Percentiles rank a stretch among this genome's conserved stretches.
Conservation (phyloP, 306 rosid genomes). For the Herpetospermum pedunculosum region DNA sequence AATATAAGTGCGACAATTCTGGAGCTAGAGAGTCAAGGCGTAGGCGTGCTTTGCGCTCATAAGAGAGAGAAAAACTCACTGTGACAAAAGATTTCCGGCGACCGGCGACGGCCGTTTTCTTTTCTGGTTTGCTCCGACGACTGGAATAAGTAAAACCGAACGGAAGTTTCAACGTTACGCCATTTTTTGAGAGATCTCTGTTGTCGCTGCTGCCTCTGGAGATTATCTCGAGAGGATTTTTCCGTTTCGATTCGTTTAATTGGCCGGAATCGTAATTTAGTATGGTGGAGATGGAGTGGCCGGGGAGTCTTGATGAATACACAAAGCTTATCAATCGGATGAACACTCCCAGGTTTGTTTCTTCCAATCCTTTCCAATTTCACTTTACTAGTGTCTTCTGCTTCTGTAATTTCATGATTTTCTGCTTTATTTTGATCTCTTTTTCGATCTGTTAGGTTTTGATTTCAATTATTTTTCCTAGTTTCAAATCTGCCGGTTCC, state of each 20-base stretch:
- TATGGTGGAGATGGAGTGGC: slow-evolving; percentile 46
- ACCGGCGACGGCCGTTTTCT: not conserved
- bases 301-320: slow-evolving; percentile 61
- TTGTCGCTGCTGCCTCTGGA: not conserved
- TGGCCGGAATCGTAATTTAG: not conserved
- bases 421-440: not conserved
- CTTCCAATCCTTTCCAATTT: not conserved
- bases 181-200: not conserved
- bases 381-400: not conserved
- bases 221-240: not conserved
- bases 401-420: not conserved
- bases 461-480: not conserved
- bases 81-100: not conserved
- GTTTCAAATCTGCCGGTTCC: not conserved
- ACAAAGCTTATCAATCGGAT: slow-evolving; percentile 67
- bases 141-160: not conserved
- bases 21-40: slow-evolving; percentile 22
- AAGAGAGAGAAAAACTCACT: slow-evolving; percentile 8
- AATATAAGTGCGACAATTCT: slow-evolving; percentile 5
- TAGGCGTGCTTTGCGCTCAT: slow-evolving; percentile 37
- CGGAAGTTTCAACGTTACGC: not conserved
- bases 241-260: not conserved
- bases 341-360: slow-evolving; percentile 75
- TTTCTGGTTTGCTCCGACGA: not conserved
- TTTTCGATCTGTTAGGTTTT: not conserved